phyloP scores from a whole-genome alignment of 768 basidiomycete species.

The Amanita molliuscula region DNA sequence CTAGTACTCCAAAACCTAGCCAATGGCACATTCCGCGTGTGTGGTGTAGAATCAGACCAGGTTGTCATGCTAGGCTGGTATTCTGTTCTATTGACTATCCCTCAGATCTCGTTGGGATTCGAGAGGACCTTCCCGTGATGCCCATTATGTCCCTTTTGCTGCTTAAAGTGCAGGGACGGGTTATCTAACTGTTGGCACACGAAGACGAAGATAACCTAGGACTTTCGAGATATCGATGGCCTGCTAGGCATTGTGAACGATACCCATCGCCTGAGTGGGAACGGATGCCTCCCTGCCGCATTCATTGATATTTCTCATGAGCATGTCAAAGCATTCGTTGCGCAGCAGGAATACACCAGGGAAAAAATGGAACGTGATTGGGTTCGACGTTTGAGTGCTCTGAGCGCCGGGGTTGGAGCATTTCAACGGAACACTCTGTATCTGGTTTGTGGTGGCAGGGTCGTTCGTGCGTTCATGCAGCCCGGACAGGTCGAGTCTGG shows the following conservation, averaged over 20 bases:
- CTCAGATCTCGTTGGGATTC: conserved; percentile 1
- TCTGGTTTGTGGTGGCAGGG: too few relatives aligned
- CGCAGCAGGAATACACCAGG: background rate
- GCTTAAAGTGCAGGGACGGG: conserved; percentile 13
- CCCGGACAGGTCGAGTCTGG: too few relatives aligned
- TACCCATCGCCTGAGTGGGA: background rate
- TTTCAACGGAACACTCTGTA: too few relatives aligned
- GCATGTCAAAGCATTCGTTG: background rate
- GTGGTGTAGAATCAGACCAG: background rate
- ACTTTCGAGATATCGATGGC: conserved; percentile 10
- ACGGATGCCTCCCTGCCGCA: background rate
- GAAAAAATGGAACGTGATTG: background rate
- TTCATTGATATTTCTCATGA: background rate
- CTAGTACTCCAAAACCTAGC: background rate
- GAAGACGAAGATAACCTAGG: conserved; percentile 8
- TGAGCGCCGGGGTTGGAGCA: too few relatives aligned
- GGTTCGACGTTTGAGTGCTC: conserved; percentile 2
- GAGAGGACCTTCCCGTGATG: conserved; percentile 6
- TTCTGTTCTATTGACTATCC: conserved; percentile 10
- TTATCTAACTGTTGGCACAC: conserved; percentile 6
- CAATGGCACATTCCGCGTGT: background rate
- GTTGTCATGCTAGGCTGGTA: conserved; percentile 12
- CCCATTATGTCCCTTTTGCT: conserved; percentile 9
- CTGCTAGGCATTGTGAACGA: conserved; percentile 7
- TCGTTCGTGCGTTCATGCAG: too few relatives aligned